A percentile compares a stretch with the other conserved stretches of the same genome.
Conservation (phyloP, 495 filamentous ascomycete species). For the Staphylotrichum longicolle region DNA sequence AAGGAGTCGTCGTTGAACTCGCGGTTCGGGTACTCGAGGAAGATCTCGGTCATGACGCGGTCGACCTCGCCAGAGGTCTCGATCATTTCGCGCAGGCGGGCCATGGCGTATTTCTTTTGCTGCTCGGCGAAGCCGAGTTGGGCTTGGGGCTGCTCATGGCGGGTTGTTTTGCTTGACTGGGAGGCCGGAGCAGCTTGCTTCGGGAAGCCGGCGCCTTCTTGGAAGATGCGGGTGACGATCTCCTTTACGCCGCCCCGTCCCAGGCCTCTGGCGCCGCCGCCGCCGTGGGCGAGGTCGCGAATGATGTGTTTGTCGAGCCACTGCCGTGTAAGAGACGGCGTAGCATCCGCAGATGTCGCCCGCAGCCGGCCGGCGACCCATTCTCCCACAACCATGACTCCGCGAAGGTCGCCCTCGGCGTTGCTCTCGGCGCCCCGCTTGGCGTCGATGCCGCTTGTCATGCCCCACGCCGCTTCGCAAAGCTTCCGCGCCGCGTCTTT, state of each 20-base stretch:
- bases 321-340: conserved; percentile 61
- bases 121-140: conserved; percentile 68
- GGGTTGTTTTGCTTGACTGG: conserved; percentile 27
- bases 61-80: conserved; percentile 87
- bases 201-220: conserved; percentile 81
- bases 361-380: conserved; percentile 85
- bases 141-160: conserved; percentile 47
- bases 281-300: conserved; percentile 65
- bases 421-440: conserved; percentile 58
- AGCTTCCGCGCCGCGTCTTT: conserved; percentile 82
- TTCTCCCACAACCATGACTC: conserved; percentile 89
- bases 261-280: conserved; percentile 71
- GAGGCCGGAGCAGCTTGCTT: conserved; percentile 42
- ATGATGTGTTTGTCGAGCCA: conserved; percentile 84
- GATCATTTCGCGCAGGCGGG: conserved; percentile 80
- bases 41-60: conserved; percentile 75
- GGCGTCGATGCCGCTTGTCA: conserved; percentile 58
- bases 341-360: conserved; percentile 42
- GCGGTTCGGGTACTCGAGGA: conserved; percentile 76
- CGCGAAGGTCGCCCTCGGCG: conserved; percentile 86
- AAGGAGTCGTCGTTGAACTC: conserved; percentile 90
- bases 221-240: conserved; percentile 80
- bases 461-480: conserved; percentile 92
- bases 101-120: conserved; percentile 71
- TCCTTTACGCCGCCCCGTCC: conserved; percentile 78